phyloP scores from a whole-genome alignment of 1,139 yeast species.

The Pichia norvegensis region DNA sequence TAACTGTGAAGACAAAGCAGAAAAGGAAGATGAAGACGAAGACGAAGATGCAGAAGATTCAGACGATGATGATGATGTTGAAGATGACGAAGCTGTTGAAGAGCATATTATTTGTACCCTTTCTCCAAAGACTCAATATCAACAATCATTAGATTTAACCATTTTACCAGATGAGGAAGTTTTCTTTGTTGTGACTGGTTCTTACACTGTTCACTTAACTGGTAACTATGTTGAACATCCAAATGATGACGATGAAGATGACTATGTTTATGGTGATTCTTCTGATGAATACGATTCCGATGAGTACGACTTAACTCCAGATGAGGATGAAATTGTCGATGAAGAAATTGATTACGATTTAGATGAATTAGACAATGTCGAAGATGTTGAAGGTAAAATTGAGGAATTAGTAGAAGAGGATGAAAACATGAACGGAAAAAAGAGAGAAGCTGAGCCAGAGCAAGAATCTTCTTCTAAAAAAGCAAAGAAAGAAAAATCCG shows the following conservation, averaged over 20 bases:
- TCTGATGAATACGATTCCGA: constrained; percentile 51
- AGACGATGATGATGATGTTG: constrained; percentile 52
- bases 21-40: constrained; percentile 35
- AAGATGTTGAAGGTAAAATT: constrained; percentile 48
- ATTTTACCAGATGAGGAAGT: constrained; percentile 92
- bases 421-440: constrained; percentile 31
- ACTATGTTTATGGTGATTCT: constrained; percentile 41
- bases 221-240: constrained; percentile 98
- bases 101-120: constrained; percentile 85
- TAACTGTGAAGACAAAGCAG: constrained; percentile 28
- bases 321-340: constrained; percentile 69
- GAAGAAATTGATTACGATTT: constrained; percentile 44
- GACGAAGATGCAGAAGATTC: constrained; percentile 45
- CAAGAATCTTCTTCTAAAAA: constrained; percentile 29
- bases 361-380: constrained; percentile 55
- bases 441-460: constrained; percentile 32
- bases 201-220: constrained; percentile 82
- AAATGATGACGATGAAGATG: constrained; percentile 61
- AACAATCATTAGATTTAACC: constrained; percentile 85
- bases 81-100: constrained; percentile 49
- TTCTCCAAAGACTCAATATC: constrained; percentile 77
- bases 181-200: constrained; percentile 89
- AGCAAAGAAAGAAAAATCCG: constrained; percentile 48
- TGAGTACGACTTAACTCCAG: constrained; percentile 85
- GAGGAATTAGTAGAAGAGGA: constrained; percentile 56